Percentiles rank a stretch among this genome's conserved stretches.
phyloP scores from a whole-genome alignment of 2,329 filamentous ascomycete species.

The Phyllosticta capitalensis region DNA sequence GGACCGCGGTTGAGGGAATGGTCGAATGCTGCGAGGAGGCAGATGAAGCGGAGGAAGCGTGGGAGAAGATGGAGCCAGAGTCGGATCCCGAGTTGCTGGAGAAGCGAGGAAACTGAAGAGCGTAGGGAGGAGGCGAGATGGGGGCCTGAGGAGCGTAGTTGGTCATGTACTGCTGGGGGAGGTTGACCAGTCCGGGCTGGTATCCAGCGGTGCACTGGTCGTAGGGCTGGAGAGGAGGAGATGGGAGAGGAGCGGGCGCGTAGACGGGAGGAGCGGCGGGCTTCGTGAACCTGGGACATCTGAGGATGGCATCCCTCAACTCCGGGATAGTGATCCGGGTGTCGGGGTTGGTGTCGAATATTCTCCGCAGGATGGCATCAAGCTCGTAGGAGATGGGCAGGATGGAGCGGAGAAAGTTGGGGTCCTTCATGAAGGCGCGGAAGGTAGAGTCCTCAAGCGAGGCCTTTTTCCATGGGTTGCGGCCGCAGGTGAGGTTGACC shows the following conservation, averaged over 20 bases:
- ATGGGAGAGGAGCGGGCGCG: slow-evolving; percentile 33
- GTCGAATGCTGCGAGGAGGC: slow-evolving; percentile 6
- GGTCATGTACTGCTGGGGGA: slow-evolving; percentile 20
- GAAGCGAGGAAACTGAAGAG: slow-evolving; percentile 16
- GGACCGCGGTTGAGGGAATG: neutral
- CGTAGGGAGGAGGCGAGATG: slow-evolving; percentile 19
- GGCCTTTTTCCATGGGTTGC: slow-evolving; percentile 98
- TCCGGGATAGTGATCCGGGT: slow-evolving; percentile 74
- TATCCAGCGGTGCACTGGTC: slow-evolving; percentile 20
- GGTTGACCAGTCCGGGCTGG: slow-evolving; percentile 19
- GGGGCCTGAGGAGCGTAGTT: slow-evolving; percentile 23
- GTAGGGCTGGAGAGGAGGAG: slow-evolving; percentile 34
- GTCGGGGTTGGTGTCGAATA: slow-evolving; percentile 79
- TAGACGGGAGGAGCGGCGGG: slow-evolving; percentile 31
- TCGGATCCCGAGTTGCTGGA: slow-evolving; percentile 31
- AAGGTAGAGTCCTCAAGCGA: slow-evolving; percentile 92
- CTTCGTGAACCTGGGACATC: slow-evolving; percentile 63
- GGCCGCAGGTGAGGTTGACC: slow-evolving; percentile 93
- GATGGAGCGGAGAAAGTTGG: slow-evolving; percentile 83
- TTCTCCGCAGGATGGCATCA: slow-evolving; percentile 73
- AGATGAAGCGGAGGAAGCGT: slow-evolving; percentile 24
- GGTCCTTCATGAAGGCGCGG: slow-evolving; percentile 75
- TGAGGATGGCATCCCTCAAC: slow-evolving; percentile 65
- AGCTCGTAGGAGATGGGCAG: slow-evolving; percentile 83
- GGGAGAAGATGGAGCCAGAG: slow-evolving; percentile 31